Evolutionary conservation across 257 asterid genomes (phyloP).

Genomic region (Ballota nigra): DNA sequence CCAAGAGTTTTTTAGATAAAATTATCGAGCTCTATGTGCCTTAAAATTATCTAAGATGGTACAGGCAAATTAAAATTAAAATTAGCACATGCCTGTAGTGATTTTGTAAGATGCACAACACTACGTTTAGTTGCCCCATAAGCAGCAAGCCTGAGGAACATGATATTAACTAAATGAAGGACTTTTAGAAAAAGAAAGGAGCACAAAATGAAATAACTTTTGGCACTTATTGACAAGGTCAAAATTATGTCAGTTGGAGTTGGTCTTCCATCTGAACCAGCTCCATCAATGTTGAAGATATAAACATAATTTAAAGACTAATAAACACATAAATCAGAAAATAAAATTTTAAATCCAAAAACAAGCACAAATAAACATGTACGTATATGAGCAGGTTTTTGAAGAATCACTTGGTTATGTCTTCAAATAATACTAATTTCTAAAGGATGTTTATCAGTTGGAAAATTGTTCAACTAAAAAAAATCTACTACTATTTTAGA

Average conservation of each 20-base stretch:
- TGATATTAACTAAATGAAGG: constrained; percentile 7
- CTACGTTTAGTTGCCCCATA: constrained; percentile 98
- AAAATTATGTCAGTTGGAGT: constrained; percentile 51
- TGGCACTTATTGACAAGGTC: constrained; percentile 7
- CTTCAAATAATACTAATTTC: too few relatives aligned
- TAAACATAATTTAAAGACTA: too few relatives aligned
- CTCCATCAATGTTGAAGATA: constrained; percentile 91
- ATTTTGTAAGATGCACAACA: constrained; percentile 95
- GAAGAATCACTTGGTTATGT: too few relatives aligned
- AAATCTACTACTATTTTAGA: too few relatives aligned
- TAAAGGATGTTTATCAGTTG: too few relatives aligned
- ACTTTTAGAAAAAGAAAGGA: background rate
- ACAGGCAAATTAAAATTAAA: background rate
- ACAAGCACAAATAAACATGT: too few relatives aligned
- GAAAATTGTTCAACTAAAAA: too few relatives aligned
- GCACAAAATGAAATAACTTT: background rate
- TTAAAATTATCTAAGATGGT: background rate
- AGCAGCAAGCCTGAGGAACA: constrained; percentile 79
- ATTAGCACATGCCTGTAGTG: constrained; percentile 67
- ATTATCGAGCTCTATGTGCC: background rate
- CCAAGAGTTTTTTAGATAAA: too few relatives aligned
- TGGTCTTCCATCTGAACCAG: constrained; percentile 99
- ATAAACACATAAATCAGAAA: too few relatives aligned
- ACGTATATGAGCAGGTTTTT: too few relatives aligned
- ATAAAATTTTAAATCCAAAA: too few relatives aligned